Percentiles rank a stretch among this genome's conserved stretches.
These are phyloP conservation scores for Cafeteria roenbergensis DNA, from an alignment of 108 stramenopile species.

Conservation along the genomic window DNA sequence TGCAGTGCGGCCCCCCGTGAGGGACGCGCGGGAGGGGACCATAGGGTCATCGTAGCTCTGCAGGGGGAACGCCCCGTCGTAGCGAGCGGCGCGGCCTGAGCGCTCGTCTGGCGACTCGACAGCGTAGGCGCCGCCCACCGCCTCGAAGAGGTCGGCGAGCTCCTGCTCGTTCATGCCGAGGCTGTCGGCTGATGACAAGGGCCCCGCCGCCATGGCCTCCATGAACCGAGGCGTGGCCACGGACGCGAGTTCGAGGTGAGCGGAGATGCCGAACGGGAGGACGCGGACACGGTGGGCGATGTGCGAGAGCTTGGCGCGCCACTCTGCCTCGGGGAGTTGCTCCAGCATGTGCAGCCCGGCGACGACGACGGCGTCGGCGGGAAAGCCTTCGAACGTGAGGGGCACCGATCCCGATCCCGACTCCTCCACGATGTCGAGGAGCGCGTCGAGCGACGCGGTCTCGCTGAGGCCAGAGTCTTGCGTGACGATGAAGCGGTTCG, in stretches of 20 bases:
- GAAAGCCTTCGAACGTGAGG: background rate
- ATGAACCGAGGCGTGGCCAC: background rate
- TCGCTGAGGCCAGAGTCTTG: no score
- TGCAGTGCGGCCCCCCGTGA: no score
- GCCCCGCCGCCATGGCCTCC: background rate
- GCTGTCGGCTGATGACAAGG: background rate
- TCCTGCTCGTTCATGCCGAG: constrained; percentile 10
- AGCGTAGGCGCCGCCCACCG: background rate
- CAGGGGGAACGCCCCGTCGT: no score
- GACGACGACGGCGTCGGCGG: background rate
- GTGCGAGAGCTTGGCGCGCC: background rate
- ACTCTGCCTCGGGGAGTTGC: background rate
- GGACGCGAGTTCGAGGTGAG: constrained; percentile 4
- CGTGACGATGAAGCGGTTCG: constrained; percentile 11
- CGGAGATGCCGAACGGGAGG: background rate
- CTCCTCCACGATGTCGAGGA: no score
- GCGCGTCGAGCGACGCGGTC: no score
- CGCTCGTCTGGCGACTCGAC: background rate
- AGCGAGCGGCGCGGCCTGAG: no score
- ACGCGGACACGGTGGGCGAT: background rate
- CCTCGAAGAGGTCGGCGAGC: constrained; percentile 8
- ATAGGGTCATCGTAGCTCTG: no score
- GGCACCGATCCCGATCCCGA: no score
- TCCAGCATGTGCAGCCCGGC: constrained; percentile 8
- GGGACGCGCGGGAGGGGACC: no score